Percentiles rank a stretch among this genome's conserved stretches.
phyloP scores from a whole-genome alignment of 75 land plant species.

The Pinus tabuliformis region DNA sequence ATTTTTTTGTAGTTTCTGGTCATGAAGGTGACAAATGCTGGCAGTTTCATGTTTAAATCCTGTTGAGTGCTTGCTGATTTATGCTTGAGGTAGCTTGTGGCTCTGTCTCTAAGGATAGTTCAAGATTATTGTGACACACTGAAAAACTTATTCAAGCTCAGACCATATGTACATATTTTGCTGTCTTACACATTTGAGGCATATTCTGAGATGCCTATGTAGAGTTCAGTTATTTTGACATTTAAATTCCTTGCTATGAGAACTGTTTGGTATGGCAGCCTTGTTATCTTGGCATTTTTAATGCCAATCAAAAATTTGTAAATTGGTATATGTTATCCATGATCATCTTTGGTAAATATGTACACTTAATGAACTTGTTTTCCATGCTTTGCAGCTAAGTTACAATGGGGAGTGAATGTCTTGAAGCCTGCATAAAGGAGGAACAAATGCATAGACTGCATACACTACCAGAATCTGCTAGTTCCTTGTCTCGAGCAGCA shows the following conservation, averaged over 20 bases:
- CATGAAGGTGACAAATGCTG: too few relatives aligned
- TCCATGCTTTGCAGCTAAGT: conserved; percentile 2
- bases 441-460: conserved; percentile 5
- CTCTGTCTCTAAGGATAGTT: background rate
- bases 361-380: background rate
- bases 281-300: background rate
- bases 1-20: too few relatives aligned
- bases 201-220: background rate
- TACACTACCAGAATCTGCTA: conserved; percentile 30
- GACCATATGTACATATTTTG: background rate
- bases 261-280: background rate
- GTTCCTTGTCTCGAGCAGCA: conserved; percentile 33
- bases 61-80: background rate
- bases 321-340: conserved; percentile 4
- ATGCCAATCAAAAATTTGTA: background rate
- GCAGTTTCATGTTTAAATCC: background rate
- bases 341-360: background rate
- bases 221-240: background rate
- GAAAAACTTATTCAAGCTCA: background rate
- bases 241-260: background rate
- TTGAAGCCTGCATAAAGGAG: conserved; percentile 3
- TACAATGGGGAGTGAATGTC: conserved; percentile 17
- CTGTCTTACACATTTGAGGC: background rate
- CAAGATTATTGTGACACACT: background rate
- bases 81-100: background rate